A percentile compares a stretch with the other conserved stretches of the same genome.
Evolutionary conservation across 1,139 yeast species (phyloP).

Genomic region (Lodderomyces elongisporus): DNA sequence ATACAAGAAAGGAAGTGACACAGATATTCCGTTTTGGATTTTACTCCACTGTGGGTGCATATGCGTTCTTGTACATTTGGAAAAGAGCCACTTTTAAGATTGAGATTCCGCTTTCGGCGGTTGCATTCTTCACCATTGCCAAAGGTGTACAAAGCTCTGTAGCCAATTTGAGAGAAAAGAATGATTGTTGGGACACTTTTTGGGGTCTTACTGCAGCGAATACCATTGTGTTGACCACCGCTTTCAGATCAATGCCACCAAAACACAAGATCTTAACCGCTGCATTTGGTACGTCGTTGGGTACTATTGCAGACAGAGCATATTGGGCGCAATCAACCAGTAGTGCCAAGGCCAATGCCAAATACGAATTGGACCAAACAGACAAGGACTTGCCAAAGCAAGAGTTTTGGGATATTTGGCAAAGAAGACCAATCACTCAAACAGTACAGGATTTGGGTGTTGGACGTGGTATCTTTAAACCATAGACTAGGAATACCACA

Average conservation of each 20-base stretch:
- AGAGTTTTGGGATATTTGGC: constrained; percentile 77
- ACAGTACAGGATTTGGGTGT: constrained; percentile 73
- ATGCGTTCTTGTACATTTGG: constrained; percentile 47
- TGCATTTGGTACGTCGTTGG: constrained; percentile 35
- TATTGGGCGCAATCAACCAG: constrained; percentile 42
- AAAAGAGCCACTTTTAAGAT: constrained; percentile 44
- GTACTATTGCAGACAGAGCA: constrained; percentile 38
- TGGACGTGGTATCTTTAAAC: constrained; percentile 50
- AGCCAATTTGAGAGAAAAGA: constrained; percentile 44
- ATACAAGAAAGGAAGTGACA: constrained; percentile 38
- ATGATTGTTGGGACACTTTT: constrained; percentile 48
- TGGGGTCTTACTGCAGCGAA: constrained; percentile 44
- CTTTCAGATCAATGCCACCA: constrained; percentile 38
- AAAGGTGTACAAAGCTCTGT: constrained; percentile 27
- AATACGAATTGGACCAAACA: constrained; percentile 32
- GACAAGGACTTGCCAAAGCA: constrained; percentile 45
- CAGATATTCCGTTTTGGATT: constrained; percentile 39
- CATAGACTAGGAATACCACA: constrained; percentile 13
- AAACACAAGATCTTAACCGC: constrained; percentile 43
- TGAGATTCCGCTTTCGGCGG: constrained; percentile 36
- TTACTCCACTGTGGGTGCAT: constrained; percentile 45
- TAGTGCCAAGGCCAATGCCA: constrained; percentile 36
- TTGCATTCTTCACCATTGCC: constrained; percentile 40
- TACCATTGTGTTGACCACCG: constrained; percentile 37
- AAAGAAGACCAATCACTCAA: constrained; percentile 79